phyloP scores from a whole-genome alignment of 495 filamentous ascomycete species.

The Wilcoxina mikolae region DNA sequence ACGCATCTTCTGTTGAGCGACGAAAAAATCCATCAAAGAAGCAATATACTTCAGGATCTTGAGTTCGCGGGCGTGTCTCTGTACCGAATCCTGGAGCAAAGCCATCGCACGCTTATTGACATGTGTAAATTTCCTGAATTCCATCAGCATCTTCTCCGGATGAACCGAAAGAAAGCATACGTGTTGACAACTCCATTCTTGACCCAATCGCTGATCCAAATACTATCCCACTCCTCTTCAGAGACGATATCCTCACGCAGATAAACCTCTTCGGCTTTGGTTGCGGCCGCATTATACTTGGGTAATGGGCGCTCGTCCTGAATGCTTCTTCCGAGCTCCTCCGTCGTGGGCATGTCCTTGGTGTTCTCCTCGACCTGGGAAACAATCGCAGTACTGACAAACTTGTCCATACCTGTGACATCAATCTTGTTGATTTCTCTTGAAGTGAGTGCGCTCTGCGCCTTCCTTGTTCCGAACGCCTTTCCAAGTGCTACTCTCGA shows the following conservation, averaged over 20 bases:
- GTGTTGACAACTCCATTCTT: slow-evolving; percentile 10
- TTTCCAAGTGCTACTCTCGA: slow-evolving; percentile 49
- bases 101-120: slow-evolving; percentile 16
- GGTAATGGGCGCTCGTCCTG: slow-evolving; percentile 67
- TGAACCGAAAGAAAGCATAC: slow-evolving; percentile 33
- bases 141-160: background rate
- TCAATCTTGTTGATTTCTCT: slow-evolving; percentile 25
- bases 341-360: slow-evolving; percentile 41
- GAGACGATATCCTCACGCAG: slow-evolving; percentile 52
- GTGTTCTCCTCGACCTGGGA: slow-evolving; percentile 36
- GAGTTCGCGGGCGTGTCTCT: slow-evolving; percentile 36
- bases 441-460: slow-evolving; percentile 52
- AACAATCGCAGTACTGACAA: slow-evolving; percentile 23
- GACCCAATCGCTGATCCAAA: slow-evolving; percentile 27
- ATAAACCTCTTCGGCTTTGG: slow-evolving; percentile 70
- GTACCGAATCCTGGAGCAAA: slow-evolving; percentile 9
- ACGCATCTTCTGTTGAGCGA: slow-evolving; percentile 8
- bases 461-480: slow-evolving; percentile 87
- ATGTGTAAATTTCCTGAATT: slow-evolving; percentile 7
- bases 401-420: slow-evolving; percentile 17
- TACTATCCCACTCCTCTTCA: slow-evolving; percentile 34
- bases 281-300: slow-evolving; percentile 53
- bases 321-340: slow-evolving; percentile 49
- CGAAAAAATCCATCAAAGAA: slow-evolving; percentile 49
- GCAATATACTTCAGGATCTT: slow-evolving; percentile 54